Evolutionary conservation across 768 basidiomycete species (phyloP).

Genomic region (Tremella yokohamensis): DNA sequence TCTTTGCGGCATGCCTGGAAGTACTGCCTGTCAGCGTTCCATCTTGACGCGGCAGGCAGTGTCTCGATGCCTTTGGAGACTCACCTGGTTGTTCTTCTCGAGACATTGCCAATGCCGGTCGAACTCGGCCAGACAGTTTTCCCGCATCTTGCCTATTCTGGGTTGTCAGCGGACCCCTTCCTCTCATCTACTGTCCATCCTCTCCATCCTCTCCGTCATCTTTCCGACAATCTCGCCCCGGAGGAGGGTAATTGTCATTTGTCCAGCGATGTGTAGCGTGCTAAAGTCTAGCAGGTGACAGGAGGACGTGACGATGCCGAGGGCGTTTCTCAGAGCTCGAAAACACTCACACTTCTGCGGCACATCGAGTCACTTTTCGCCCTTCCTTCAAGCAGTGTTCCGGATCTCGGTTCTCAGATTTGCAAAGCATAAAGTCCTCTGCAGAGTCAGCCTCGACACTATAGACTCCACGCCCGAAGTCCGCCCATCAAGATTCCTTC

Average conservation of each 20-base stretch:
- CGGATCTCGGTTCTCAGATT: slow-evolving; percentile 82
- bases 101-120: slow-evolving; percentile 91
- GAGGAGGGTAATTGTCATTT: too few species aligned
- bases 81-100: slow-evolving; percentile 87
- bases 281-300: too few species aligned
- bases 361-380: slow-evolving; percentile 88
- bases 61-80: slow-evolving; percentile 40
- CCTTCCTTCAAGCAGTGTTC: slow-evolving; percentile 94
- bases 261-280: too few species aligned
- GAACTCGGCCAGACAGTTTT: slow-evolving; percentile 81
- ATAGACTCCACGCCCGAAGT: too few species aligned
- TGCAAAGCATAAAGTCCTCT: slow-evolving; percentile 99
- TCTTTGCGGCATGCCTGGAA: slow-evolving; percentile 83
- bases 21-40: slow-evolving; percentile 57
- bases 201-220: neutral
- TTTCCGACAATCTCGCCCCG: too few species aligned
- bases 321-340: too few species aligned
- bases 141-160: slow-evolving; percentile 89
- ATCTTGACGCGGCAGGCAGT: neutral
- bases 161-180: neutral
- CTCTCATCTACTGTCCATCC: neutral
- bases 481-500: too few species aligned
- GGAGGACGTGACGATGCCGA: too few species aligned
- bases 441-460: slow-evolving; percentile 1
- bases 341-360: slow-evolving; percentile 74